phyloP scores from a whole-genome alignment of 805 yeast genomes.

The Nakazawaea molendinolei region DNA sequence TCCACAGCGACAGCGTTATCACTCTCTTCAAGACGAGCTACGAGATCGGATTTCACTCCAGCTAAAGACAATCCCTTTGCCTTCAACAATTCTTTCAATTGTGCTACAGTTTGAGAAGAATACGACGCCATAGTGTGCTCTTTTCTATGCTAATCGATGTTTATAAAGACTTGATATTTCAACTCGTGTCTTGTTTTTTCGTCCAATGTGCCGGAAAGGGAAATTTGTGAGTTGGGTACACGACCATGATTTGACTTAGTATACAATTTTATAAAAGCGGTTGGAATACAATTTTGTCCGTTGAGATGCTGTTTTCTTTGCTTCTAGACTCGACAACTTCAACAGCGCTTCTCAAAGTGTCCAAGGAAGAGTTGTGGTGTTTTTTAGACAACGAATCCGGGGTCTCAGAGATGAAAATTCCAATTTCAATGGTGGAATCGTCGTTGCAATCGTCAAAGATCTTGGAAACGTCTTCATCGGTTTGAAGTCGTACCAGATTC shows the following conservation, averaged over 20 bases:
- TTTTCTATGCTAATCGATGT: neutral
- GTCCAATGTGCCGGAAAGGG: neutral
- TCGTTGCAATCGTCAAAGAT: neutral
- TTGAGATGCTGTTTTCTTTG: neutral
- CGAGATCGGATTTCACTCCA: constrained; percentile 79
- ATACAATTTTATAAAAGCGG: constrained; percentile 2
- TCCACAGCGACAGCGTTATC: constrained; percentile 39
- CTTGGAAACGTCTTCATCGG: constrained; percentile 8
- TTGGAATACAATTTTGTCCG: constrained; percentile 4
- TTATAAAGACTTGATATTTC: neutral
- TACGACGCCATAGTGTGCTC: constrained; percentile 40
- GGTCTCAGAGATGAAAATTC: constrained; percentile 2
- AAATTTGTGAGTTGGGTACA: neutral
- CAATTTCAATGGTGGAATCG: constrained; percentile 1
- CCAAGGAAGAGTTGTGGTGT: constrained; percentile 5
- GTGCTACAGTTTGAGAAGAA: constrained; percentile 70
- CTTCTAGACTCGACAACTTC: constrained; percentile 4
- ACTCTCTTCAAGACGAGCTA: constrained; percentile 55
- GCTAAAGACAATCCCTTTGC: constrained; percentile 56
- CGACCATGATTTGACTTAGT: neutral
- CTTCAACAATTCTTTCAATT: constrained; percentile 73
- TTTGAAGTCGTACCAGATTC: neutral
- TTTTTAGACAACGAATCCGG: neutral
- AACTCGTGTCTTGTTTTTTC: neutral
- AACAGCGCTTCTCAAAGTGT: constrained; percentile 8